Base-by-base conservation (phyloP, 306 rosid species). In the Castanea mollissima region DNA sequence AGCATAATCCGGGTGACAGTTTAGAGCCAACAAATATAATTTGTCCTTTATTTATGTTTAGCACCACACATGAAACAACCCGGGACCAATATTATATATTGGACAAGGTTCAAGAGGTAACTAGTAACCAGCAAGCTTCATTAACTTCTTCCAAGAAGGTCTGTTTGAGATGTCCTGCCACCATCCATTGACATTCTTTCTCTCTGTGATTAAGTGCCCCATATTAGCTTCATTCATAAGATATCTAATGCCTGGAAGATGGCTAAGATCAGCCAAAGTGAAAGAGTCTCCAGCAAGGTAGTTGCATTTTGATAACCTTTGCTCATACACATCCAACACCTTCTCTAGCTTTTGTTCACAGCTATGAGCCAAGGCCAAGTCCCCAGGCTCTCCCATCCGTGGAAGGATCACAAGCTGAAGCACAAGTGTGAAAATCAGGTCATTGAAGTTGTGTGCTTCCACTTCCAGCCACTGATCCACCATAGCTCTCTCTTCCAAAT, bases 401-500 rank as follows among this genome's bases (percentile, higher is more conserved):
- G 97, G 96, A 0, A 91, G 54, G 25, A 91, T 80, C 54, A 91
- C 80, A 8, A 84, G 89, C 58, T 91, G 88, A 74, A 88, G 56
- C 65, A 91, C 91, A 0, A 89, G 12, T 20, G 80, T 79, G 88
- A 79, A 87, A n/a, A 89, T 85, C 59, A 83, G 31, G 55, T 91
- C 88, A 41, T 91, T 88, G 88, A 93, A 93, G 25, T 89, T 91
- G 81, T 91, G 88, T 1, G 90, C 93, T 69, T 93, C 96, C 14
- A 91, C 89, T 83, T 93, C 94, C 0, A 93, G 76, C 97, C 97
- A 91, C 21, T 92, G 96, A 21, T 92, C 92, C 69, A 92, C 91
- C 56, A 91, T 0, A 4, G 96, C 94, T 46, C 83, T 86, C 83
- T 89, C 94, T 80, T 92, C 96, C 41, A 90, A 35, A n/a, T 62